Conservation (phyloP, 495 filamentous ascomycete species). For the Niebla homalea region DNA sequence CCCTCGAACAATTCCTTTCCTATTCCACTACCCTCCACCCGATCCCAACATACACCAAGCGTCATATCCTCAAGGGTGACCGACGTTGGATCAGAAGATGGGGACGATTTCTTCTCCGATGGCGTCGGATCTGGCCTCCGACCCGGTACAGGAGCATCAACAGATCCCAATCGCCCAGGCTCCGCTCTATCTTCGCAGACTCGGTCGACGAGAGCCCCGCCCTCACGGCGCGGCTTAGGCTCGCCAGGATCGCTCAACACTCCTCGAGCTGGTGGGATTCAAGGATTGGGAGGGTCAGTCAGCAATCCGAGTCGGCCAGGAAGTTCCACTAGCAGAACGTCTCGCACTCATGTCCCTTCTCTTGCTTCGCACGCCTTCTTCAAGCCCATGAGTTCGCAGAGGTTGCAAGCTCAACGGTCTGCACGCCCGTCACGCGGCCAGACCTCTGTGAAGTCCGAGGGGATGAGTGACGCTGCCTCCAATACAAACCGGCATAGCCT, state of each 20-base stretch:
- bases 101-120: slow-evolving; percentile 20
- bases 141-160: slow-evolving; percentile 23
- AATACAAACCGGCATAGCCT: slow-evolving; percentile 36
- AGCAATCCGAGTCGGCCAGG: slow-evolving; percentile 38
- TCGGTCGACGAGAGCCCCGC: slow-evolving; percentile 29
- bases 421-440: slow-evolving; percentile 35
- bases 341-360: slow-evolving; percentile 78
- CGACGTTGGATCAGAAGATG: slow-evolving; percentile 51
- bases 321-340: slow-evolving; percentile 59
- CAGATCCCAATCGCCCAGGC: slow-evolving; percentile 23
- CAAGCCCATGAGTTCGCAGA: slow-evolving; percentile 90
- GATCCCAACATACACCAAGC: slow-evolving; percentile 32
- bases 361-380: slow-evolving; percentile 86
- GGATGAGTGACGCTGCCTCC: slow-evolving; percentile 30
- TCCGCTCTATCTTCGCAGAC: slow-evolving; percentile 28
- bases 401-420: slow-evolving; percentile 79
- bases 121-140: slow-evolving; percentile 14
- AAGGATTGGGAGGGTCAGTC: slow-evolving; percentile 21
- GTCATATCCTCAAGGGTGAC: slow-evolving; percentile 80
- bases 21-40: slow-evolving; percentile 14
- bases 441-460: slow-evolving; percentile 29
- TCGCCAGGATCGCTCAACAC: slow-evolving; percentile 19
- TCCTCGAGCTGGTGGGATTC: slow-evolving; percentile 22
- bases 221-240: slow-evolving; percentile 31
- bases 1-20: slow-evolving; percentile 17